phyloP scores from a whole-genome alignment of 2,329 filamentous ascomycete species.

The Cladorrhinum sp. region DNA sequence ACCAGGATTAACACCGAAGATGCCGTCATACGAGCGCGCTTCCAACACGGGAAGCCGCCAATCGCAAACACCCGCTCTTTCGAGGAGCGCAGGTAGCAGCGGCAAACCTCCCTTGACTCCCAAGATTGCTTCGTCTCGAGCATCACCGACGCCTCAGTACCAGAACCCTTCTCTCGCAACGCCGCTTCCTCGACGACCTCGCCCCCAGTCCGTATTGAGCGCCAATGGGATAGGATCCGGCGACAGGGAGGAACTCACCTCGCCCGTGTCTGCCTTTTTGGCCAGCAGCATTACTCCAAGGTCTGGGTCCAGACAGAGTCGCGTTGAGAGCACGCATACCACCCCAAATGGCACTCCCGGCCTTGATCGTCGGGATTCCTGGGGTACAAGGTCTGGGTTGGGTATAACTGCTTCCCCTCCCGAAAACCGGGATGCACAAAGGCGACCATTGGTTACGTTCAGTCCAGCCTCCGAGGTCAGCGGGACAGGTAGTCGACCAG shows the following conservation, averaged over 20 bases:
- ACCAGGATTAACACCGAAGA: constrained; percentile 26
- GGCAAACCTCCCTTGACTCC: constrained; percentile 51
- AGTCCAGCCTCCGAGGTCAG: constrained; percentile 37
- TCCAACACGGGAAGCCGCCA: constrained; percentile 47
- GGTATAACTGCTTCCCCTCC: constrained; percentile 31
- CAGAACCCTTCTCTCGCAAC: constrained; percentile 38
- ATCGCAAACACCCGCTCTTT: constrained; percentile 67
- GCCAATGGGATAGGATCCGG: constrained; percentile 20
- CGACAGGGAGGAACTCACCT: constrained; percentile 49
- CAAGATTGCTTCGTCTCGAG: constrained; percentile 47
- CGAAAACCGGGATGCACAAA: constrained; percentile 32
- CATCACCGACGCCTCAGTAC: constrained; percentile 25
- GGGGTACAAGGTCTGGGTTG: constrained; percentile 40
- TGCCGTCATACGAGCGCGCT: constrained; percentile 35
- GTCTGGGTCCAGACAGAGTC: constrained; percentile 68
- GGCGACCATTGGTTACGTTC: constrained; percentile 37
- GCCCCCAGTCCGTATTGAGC: constrained; percentile 12
- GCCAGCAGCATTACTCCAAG: constrained; percentile 73
- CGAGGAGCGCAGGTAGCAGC: constrained; percentile 51
- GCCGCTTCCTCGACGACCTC: constrained; percentile 39
- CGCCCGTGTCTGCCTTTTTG: constrained; percentile 55
- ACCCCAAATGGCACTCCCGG: constrained; percentile 64
- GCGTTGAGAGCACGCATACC: constrained; percentile 64
- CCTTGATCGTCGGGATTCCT: constrained; percentile 42
- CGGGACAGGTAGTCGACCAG: constrained; percentile 27